Percentiles rank a stretch among this genome's conserved stretches.
phyloP scores from a whole-genome alignment of 1,284 basidiomycete species.

The Tilletia indica region DNA sequence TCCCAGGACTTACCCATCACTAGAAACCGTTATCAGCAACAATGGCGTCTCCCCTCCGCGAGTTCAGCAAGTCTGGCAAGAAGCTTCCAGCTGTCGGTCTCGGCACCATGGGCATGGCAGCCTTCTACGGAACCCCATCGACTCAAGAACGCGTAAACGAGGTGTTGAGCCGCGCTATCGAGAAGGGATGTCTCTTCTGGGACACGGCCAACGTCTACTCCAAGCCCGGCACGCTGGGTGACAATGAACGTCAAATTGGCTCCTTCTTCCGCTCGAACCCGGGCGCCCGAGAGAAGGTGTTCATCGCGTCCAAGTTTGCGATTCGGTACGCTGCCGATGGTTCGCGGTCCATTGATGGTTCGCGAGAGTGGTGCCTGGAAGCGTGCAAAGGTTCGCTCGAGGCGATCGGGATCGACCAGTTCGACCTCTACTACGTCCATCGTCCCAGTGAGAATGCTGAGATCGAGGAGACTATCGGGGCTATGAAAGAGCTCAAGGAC shows the following conservation, averaged over 20 bases:
- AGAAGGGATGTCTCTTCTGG: slow-evolving; percentile 30
- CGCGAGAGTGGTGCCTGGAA: slow-evolving; percentile 49
- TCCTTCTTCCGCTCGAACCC: slow-evolving; percentile 51
- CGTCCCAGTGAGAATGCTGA: slow-evolving; percentile 59
- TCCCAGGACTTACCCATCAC: no score
- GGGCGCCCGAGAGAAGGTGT: slow-evolving; percentile 53
- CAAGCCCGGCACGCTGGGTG: slow-evolving; percentile 36
- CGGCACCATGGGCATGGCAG: slow-evolving; percentile 35
- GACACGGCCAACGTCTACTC: slow-evolving; percentile 44
- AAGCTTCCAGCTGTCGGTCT: slow-evolving; percentile 33
- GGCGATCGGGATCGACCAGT: slow-evolving; percentile 52
- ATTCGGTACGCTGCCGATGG: slow-evolving; percentile 35
- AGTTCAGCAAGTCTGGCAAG: slow-evolving; percentile 13
- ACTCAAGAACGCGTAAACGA: slow-evolving; percentile 27
- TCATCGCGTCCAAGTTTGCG: slow-evolving; percentile 57
- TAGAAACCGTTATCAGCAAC: no score
- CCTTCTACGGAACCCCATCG: slow-evolving; percentile 33
- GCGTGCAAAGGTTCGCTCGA: slow-evolving; percentile 54
- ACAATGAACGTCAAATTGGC: slow-evolving; percentile 57
- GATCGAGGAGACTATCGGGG: slow-evolving; percentile 72
- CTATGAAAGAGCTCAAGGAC: slow-evolving; percentile 72
- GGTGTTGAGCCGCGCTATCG: slow-evolving; percentile 28
- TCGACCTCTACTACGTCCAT: slow-evolving; percentile 59
- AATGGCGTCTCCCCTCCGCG: background rate
- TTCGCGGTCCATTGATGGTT: slow-evolving; percentile 26